A percentile compares a stretch with the other conserved stretches of the same genome.
These are phyloP conservation scores for Skeletonema marinoi DNA, from an alignment of 108 stramenopile species.

Conservation along the genomic window DNA sequence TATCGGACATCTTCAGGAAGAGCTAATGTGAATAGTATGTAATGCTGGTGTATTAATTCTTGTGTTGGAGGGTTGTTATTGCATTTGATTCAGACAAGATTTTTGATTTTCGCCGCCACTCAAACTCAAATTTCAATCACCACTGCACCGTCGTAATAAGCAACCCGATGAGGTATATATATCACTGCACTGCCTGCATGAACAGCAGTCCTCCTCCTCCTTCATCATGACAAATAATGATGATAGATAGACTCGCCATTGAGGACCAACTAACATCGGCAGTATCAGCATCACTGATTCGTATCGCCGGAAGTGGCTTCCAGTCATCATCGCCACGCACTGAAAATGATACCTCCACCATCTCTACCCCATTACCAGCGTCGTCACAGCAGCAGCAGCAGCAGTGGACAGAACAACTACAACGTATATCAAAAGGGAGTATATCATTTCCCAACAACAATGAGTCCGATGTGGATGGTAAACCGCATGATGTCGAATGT, in stretches of 20 bases:
- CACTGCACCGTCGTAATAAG: no score
- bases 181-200: no score
- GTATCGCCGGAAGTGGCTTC: not conserved
- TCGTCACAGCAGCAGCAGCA: not conserved
- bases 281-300: not conserved
- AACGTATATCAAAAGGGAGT: not conserved
- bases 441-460: constrained; percentile 49
- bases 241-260: not conserved
- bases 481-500: constrained; percentile 67
- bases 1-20: not conserved
- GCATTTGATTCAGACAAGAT: no score
- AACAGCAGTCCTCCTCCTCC: no score
- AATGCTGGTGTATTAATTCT: no score
- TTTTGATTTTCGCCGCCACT: no score
- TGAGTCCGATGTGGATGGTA: constrained; percentile 21
- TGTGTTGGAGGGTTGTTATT: no score
- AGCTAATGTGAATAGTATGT: no score
- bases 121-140: no score
- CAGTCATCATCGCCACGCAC: not conserved
- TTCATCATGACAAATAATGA: not conserved
- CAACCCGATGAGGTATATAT: no score
- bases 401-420: constrained; percentile 7
- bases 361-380: no score
- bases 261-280: not conserved
- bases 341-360: not conserved